Base-by-base conservation (phyloP, 2,329 filamentous ascomycete species). In the Arthroderma sp. region DNA sequence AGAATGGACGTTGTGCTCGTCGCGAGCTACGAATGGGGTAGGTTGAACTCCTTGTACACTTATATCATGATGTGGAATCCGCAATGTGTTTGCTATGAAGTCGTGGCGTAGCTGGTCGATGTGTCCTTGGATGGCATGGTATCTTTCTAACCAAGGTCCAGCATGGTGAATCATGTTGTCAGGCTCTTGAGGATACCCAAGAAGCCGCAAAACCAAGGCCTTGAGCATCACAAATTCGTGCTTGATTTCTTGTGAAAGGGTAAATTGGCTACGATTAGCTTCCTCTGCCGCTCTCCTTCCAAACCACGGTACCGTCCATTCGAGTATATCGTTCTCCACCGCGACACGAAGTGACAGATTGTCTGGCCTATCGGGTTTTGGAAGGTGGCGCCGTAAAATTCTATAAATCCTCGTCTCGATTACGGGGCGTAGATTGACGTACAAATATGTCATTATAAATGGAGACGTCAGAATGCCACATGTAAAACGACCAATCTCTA, bases 291-390 rank as follows among this genome's bases (percentile, higher is more conserved):
- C 55, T 42, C 61, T 58, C 36, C 63, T 61, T 3, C 63, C 64
- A 5, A 66, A 52, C 4, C 58, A 57, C 7, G 64, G 64, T 22
- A 64, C 58, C 36, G 65, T 63, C 64, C 64, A 67, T 43, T 67
- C 64, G 37, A 66, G 57, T 10, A 67, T 57, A 36, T 66, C 65
- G 49, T 65, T 64, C 36, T 67, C 63, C n/a, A 57, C 53, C 5
- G 64, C 64, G 46, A 67, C 63, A 42, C 60, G 57, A 43, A 67
- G 57, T 5, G 64, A 67, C 29, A 66, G 55, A 30, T 63, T 62
- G 51, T 67, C 63, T 8, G 63, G 62, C 5, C 59, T 50, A 30
- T 52, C 58, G 29, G 64, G 63, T 47, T 66, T 66, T n/a, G 63
- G 63, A n/a, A 67, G 46, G 38, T 58, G 57, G 39, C 64, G 58